These are phyloP conservation scores for Keithomyces neogunnii DNA, from an alignment of 2,329 filamentous ascomycete species.

Conservation along the genomic window DNA sequence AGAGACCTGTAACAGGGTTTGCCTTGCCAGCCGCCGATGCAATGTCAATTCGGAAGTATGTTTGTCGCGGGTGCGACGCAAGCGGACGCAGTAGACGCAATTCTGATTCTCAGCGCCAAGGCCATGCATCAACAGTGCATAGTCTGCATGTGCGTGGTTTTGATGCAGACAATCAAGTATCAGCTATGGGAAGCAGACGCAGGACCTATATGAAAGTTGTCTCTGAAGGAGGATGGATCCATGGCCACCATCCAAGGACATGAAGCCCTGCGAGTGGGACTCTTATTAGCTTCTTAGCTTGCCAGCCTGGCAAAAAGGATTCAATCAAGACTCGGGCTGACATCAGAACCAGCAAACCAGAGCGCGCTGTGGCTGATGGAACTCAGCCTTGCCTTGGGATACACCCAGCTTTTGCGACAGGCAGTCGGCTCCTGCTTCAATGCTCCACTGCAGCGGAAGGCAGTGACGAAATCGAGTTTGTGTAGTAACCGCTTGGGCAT, in stretches of 20 bases:
- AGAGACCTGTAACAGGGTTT: not conserved
- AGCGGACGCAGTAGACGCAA: no score
- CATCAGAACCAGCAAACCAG: not conserved
- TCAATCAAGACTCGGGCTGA: no score
- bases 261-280: no score
- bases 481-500: not conserved
- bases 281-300: no score
- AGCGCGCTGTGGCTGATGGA: not conserved
- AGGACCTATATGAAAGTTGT: not conserved
- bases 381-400: not conserved
- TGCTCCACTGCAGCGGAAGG: not conserved
- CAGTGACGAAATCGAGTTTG: no score
- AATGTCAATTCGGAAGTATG: not conserved
- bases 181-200: not conserved
- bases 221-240: not conserved
- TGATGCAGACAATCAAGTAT: not conserved
- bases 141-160: not conserved
- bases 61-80: no score
- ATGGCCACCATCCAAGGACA: no score
- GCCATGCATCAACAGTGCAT: not conserved
- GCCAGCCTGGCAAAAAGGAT: not conserved
- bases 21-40: not conserved
- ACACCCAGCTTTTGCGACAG: not conserved
- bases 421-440: not conserved
- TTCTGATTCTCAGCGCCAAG: not conserved